Base-by-base conservation (phyloP, 805 yeast genomes). In the Saccharomycopsis sp. region DNA sequence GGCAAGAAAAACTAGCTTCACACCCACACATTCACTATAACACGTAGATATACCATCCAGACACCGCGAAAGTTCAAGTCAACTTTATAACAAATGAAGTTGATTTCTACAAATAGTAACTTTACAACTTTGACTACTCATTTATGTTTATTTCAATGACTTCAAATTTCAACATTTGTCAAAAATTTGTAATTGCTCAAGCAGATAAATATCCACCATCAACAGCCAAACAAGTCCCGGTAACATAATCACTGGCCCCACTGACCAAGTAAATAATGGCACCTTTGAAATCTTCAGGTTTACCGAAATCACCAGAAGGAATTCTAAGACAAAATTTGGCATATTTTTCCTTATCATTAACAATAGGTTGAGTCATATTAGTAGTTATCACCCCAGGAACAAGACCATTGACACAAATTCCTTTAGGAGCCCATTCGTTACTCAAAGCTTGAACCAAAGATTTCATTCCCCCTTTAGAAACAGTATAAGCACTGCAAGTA, bases 151-250 rank as follows among this genome's bases (percentile, higher is more conserved):
- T n/a, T n/a, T n/a, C n/a, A n/a, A n/a, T n/a, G n/a, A n/a, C n/a
- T n/a, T n/a, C n/a, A n/a, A n/a, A n/a, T n/a, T n/a, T n/a, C n/a
- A n/a, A n/a, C n/a, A n/a, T n/a, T n/a, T n/a, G n/a, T n/a, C n/a
- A n/a, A n/a, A n/a, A n/a, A n/a, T n/a, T n/a, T n/a, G n/a, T n/a
- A n/a, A n/a, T n/a, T n/a, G n/a, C n/a, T n/a, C n/a, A n/a, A n/a
- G n/a, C n/a, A n/a, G n/a, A n/a, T n/a, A n/a, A n/a, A 34, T 34
- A 74, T 28, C 78, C 79, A 41, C 79, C 79, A 49, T 74, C 79
- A 35, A 73, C 76, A 42, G 59, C 54, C 31, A 74, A 48, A 45
- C 66, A 64, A 37, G 72, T 67, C 30, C 79, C 79, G 42, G 66
- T 61, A 36, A 73, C 64, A 54, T 63, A 74, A 36, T 68, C 62